Conservation (phyloP, 2,329 filamentous ascomycete genomes). For the Penicillium sp. region DNA sequence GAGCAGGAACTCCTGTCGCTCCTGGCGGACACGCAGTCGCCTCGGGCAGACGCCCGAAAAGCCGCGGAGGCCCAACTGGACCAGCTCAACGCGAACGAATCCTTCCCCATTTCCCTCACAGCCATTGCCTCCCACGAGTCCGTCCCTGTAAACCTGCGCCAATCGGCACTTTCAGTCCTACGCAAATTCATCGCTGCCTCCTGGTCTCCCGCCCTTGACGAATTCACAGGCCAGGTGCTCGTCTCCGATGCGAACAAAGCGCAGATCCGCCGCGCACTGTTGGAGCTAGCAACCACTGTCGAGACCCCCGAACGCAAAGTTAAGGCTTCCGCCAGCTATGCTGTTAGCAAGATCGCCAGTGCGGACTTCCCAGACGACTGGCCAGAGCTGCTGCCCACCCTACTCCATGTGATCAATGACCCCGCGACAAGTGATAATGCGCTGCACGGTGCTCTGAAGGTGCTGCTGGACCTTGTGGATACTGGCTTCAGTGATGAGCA, state of each 20-base stretch:
- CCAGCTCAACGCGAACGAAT: conserved; percentile 66
- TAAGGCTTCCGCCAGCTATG: conserved; percentile 82
- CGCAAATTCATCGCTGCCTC: conserved; percentile 81
- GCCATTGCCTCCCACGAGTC: conserved; percentile 77
- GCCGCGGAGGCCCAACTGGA: conserved; percentile 83
- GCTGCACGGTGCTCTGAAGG: conserved; percentile 84
- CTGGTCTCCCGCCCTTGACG: conserved; percentile 77
- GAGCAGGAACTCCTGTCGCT: conserved; percentile 90
- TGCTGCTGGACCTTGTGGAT: conserved; percentile 86
- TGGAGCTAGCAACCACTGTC: conserved; percentile 73
- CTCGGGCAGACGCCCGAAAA: conserved; percentile 75
- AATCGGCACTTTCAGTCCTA: conserved; percentile 77
- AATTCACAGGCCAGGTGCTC: conserved; percentile 67
- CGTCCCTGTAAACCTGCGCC: conserved; percentile 73
- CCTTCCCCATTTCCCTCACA: conserved; percentile 77
- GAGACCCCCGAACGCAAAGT: conserved; percentile 79
- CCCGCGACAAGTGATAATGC: conserved; percentile 74
- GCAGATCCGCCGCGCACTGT: conserved; percentile 70
- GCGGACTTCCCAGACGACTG: conserved; percentile 93
- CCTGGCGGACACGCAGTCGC: conserved; percentile 80
- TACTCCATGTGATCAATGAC: conserved; percentile 70
- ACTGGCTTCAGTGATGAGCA: conserved; percentile 92
- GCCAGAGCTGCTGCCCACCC: conserved; percentile 80
- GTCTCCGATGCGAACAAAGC: conserved; percentile 74
- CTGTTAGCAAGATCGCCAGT: conserved; percentile 90